Conservation (phyloP, 2,329 filamentous ascomycete genomes). For the Pestalotiopsis sp. region DNA sequence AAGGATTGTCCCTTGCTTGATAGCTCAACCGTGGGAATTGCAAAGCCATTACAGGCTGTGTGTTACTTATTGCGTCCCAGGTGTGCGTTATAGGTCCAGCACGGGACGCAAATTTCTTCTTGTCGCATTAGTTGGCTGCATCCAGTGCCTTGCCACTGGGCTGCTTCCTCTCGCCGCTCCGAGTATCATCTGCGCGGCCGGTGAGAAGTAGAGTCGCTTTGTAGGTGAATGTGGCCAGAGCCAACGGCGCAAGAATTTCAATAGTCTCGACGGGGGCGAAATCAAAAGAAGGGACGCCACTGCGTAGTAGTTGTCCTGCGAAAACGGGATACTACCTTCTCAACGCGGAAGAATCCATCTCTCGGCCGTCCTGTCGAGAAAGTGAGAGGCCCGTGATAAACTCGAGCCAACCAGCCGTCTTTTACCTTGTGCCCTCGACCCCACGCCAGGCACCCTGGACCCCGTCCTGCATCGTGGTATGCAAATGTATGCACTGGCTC, state of each 20-base stretch:
- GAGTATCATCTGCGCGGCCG: background rate
- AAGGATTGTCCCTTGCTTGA: no score
- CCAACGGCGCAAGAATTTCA: background rate
- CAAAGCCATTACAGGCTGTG: no score
- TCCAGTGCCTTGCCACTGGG: background rate
- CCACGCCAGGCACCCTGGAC: background rate
- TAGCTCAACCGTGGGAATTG: no score
- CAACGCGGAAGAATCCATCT: constrained; percentile 2
- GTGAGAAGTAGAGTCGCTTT: background rate
- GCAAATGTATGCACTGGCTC: background rate
- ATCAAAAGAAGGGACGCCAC: background rate
- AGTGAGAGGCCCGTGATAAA: background rate
- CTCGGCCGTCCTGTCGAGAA: background rate
- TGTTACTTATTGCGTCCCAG: no score
- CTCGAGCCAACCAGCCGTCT: background rate
- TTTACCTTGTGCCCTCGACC: background rate
- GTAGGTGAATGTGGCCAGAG: background rate
- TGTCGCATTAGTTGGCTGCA: no score
- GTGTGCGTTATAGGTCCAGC: no score
- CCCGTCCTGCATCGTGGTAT: background rate
- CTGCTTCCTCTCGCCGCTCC: background rate
- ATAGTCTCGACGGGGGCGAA: background rate
- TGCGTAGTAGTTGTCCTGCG: no score
- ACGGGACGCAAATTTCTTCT: no score
- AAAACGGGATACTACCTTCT: constrained; percentile 8